Percentiles rank a stretch among this genome's conserved stretches.
Conservation (phyloP, 192 early-diverging fungal genomes). For the Backusella psychrophila region DNA sequence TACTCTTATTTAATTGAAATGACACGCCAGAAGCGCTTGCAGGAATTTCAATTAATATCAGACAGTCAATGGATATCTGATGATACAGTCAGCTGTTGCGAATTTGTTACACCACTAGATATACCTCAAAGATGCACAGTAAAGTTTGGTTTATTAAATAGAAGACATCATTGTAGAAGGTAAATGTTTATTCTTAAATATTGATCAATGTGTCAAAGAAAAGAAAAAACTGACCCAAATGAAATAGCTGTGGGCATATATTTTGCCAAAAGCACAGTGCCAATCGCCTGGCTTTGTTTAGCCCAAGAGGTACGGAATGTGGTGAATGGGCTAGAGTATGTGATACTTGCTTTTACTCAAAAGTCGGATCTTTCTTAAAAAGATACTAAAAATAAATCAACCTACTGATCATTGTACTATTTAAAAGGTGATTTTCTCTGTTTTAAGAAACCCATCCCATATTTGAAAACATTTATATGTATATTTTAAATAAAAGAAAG, state of each 20-base stretch:
- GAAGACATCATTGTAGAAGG: slow-evolving; percentile 13
- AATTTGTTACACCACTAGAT: neutral
- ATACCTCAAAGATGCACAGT: neutral
- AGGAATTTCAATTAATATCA: slow-evolving; percentile 2
- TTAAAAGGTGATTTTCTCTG: neutral
- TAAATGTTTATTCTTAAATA: neutral
- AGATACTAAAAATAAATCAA: neutral
- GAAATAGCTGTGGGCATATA: slow-evolving; percentile 19
- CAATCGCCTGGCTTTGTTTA: slow-evolving; percentile 10
- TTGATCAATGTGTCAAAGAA: neutral
- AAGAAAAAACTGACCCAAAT: neutral
- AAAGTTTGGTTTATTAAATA: slow-evolving; percentile 7
- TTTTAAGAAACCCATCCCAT: neutral
- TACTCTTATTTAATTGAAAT: slow-evolving; percentile 7
- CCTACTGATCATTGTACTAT: neutral
- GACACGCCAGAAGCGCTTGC: neutral
- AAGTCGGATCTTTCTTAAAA: neutral
- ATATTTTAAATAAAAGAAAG: neutral
- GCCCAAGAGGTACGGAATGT: neutral
- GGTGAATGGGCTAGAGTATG: slow-evolving; percentile 24
- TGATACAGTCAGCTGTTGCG: neutral
- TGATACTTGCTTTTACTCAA: slow-evolving; percentile 15
- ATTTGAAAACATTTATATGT: neutral
- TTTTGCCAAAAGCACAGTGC: slow-evolving; percentile 18
- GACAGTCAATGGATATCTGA: slow-evolving; percentile 1